phyloP scores from a whole-genome alignment of 441 rosid species.

The Cnidoscolus chayamansa region DNA sequence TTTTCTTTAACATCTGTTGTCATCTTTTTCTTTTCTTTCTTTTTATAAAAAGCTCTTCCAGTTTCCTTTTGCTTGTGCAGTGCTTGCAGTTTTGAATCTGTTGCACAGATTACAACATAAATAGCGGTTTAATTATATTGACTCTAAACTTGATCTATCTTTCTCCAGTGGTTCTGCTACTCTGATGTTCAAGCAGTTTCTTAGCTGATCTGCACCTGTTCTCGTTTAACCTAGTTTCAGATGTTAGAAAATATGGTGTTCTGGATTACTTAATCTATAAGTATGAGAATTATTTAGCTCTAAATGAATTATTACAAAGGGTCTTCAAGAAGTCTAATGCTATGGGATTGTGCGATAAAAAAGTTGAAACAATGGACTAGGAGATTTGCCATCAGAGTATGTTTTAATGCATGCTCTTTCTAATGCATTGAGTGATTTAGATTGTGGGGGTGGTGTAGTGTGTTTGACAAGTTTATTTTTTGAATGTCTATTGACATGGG shows the following conservation, averaged over 20 bases:
- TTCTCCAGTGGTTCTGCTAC: neutral
- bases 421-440: constrained; percentile 13
- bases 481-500: constrained; percentile 39
- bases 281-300: neutral
- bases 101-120: neutral
- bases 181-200: neutral
- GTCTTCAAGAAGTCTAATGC: constrained; percentile 11
- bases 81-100: neutral
- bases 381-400: constrained; percentile 11
- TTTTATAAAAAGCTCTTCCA: too few relatives aligned
- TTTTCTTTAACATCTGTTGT: too few relatives aligned
- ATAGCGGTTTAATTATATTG: neutral
- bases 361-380: neutral
- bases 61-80: neutral
- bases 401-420: constrained; percentile 11
- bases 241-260: neutral
- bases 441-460: constrained; percentile 19
- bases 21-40: too few relatives aligned
- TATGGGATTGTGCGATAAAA: neutral
- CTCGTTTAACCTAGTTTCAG: neutral
- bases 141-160: too few relatives aligned
- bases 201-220: neutral
- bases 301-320: neutral
- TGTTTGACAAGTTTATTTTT: constrained; percentile 20
- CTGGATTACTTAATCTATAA: neutral